Base-by-base conservation (phyloP, 176 grass and related monocot genomes). In the Aechmea fasciata region DNA sequence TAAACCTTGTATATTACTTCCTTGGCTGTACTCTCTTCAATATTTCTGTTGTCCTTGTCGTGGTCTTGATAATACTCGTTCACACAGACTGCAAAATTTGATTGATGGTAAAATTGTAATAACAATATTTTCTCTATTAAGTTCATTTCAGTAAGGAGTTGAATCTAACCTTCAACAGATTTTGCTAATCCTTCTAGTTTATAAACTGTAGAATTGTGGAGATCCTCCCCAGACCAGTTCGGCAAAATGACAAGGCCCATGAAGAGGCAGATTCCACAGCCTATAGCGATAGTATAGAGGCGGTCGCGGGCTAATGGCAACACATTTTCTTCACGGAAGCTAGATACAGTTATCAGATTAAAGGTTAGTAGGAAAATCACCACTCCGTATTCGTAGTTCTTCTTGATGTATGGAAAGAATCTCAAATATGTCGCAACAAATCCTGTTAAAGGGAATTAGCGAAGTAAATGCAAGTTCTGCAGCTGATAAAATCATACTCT, bases 161-260 rank as follows among this genome's bases (percentile, higher is more conserved):
- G 3, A 8, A 61, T 61, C 55, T 61, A 15, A 96, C 92, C 88
- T 92, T 97, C 86, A 70, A 92, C 83, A 47, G 93, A 92, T 69
- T 53, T 85, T 59, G 86, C 89, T 54, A 92, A 77, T 14, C 78
- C 81, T 90, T 97, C 89, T 26, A 97, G 81, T 84, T 97, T 97
- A 49, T 1, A 41, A 11, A 77, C 86, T 18, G 93, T 97, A 67
- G 67, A 75, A 69, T 48, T 85, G 61, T 97, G 93, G 63, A 97
- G 86, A 71, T 97, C 93, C 81, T 97, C 89, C 47, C 93, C 89
- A 0, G 89, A 92, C 93, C 93, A 97, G 50, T 92, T 97, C 69
- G 93, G 93, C 0, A 97, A 19, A 72, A 97, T 71, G 48, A 92
- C 55, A 47, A 97, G 84, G 48, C 86, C 92, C 81, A 97, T 97